Base-by-base conservation (phyloP, 2,329 filamentous ascomycete genomes). In the Gaeumannomyces tritici region DNA sequence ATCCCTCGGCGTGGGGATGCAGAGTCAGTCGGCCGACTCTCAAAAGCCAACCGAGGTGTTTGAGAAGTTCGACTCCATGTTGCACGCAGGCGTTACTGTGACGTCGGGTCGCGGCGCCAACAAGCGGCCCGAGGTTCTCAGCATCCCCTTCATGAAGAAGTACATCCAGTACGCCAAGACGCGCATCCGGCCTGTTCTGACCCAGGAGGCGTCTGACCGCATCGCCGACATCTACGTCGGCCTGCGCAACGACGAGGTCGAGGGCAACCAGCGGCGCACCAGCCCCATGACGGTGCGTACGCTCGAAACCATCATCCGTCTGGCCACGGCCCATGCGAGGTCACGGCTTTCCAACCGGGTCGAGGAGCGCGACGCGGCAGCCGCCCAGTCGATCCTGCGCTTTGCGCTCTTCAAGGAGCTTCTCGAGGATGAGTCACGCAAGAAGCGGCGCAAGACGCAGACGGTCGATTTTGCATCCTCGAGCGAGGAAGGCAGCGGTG, bases 331-430 rank as follows among this genome's bases (percentile, higher is more conserved):
- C 1, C 95, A 99, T 69, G 95, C 95, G 64, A 99, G 98, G 76
- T 86, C 93, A 8, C 86, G 95, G 33, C 80, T 99, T 8, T 96
- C 92, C 1, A 92, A 86, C 71, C 82, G 91, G 55, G 91, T 99
- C 3, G 93, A 98, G 67, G 89, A 96, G 73, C 87, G 88, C 62
- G 95, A 99, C 73, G 93, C 93, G 1, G 78, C 90, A 61, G 88
- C 92, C 42, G 95, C 95, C 12, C 93, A 99, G 73, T 83, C 86
- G 11, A 96, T 99, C 67, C 78, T 99, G 35, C 86, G 95, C 24
- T 99, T 97, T 71, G 96, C 95, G 2, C 82, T 99, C 47, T 99
- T 99, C 83, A 98, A 98, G 74, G 95, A 99, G 77, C 88, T 99
- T 0, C 82, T 96, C 4, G 83, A 87, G 70, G 83, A 86, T 66